Evolutionary conservation across 306 rosid genomes (phyloP), one percentile per base, ranked within the genome.

Genomic region (Trichosanthes truncata): DNA sequence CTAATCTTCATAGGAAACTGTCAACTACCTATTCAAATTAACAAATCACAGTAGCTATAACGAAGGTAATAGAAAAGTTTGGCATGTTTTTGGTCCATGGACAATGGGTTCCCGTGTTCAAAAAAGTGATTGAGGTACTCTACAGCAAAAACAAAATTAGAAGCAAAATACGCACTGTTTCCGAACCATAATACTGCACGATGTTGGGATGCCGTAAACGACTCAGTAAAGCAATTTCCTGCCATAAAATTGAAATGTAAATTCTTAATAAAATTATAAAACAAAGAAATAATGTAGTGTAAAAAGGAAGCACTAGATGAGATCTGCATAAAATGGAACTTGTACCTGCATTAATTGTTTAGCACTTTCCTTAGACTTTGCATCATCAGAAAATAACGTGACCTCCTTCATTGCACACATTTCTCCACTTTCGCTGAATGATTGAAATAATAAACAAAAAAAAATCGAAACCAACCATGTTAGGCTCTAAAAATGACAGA

Each of bases 341-440:
- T 68, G 82, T 84, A 93, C 99, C 98, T 96, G 98, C 88, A 76
- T 91, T 82, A 96, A 88, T 85, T 96, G 99, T 89, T 91, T 93
- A 14, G 98, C 92, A 83, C 98, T 89, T 93, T 96, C 98, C 89
- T 82, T 89, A 8, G 97, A 96, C 89, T 96, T 96, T 71, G 97
- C 96, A 86, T 96, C 99, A 79, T 93, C 99, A 59, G 99, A 88
- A 91, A 96, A 93, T 86, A 96, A 80, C 43, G 98, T 96, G 43
- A 96, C 99, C 88, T 96, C 99, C 90, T 96, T 96, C 97, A 96
- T 89, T 86, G 99, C 99, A 84, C 99, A 96, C 97, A 96, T 91
- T 84, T 96, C 99, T 57, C 99, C 99, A 65, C 89, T 93, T 83
- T 93, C 98, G 78, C 99, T 96, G 77, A 29, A 85, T 82, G 77